phyloP scores from a whole-genome alignment of 2,329 filamentous ascomycete genomes.

The Fusarium pseudoanthophilum region DNA sequence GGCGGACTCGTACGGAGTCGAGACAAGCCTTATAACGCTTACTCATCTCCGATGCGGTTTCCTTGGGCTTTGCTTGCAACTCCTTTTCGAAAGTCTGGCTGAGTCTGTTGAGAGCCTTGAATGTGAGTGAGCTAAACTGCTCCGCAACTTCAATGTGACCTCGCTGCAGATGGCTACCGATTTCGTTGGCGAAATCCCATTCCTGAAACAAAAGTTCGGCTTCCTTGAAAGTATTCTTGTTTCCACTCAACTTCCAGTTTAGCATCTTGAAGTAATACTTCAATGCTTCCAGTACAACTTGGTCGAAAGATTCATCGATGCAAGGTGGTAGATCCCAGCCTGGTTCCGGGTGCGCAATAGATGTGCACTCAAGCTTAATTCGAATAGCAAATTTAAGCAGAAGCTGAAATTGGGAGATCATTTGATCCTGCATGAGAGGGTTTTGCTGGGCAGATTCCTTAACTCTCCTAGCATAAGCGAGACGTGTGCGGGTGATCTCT shows the following conservation, averaged over 20 bases:
- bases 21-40: constrained; percentile 96
- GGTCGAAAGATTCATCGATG: constrained; percentile 96
- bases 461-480: constrained; percentile 94
- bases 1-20: constrained; percentile 94
- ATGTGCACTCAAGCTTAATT: constrained; percentile 89
- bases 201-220: constrained; percentile 97
- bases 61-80: constrained; percentile 83
- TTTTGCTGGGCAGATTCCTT: constrained; percentile 94
- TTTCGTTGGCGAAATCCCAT: constrained; percentile 96
- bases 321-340: constrained; percentile 97
- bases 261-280: constrained; percentile 99
- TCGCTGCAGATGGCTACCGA: constrained; percentile 89
- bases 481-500: constrained; percentile 91
- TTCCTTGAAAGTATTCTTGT: constrained; percentile 99
- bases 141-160: constrained; percentile 97
- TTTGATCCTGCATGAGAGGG: constrained; percentile 93
- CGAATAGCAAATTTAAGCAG: constrained; percentile 89
- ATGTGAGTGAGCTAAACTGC: constrained; percentile 94
- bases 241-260: constrained; percentile 96
- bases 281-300: constrained; percentile 88
- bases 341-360: constrained; percentile 84
- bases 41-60: constrained; percentile 89
- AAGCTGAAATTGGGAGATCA: constrained; percentile 97
- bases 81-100: constrained; percentile 94
- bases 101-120: constrained; percentile 88